Evolutionary conservation across 2,329 filamentous ascomycete species (phyloP).

Genomic region (Aspergillus bombycis): DNA sequence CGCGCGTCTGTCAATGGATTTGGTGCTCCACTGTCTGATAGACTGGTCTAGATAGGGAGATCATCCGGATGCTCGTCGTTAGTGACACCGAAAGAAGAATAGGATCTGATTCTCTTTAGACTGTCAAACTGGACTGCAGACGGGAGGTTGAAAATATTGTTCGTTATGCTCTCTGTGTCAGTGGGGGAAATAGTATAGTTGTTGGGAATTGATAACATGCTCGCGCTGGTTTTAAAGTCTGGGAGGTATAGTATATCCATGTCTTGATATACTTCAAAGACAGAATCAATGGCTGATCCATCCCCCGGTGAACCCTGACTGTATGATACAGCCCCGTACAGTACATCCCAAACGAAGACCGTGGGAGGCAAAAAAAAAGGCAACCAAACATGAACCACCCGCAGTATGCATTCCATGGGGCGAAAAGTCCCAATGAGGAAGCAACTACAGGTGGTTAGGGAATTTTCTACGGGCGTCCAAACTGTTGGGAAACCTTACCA

Average conservation of each 20-base stretch:
- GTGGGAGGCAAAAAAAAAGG: not conserved
- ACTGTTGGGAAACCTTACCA: slow-evolving; percentile 6
- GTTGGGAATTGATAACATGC: not conserved
- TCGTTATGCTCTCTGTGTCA: not conserved
- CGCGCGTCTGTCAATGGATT: not conserved
- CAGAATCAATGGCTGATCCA: not conserved
- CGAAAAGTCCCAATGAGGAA: not conserved
- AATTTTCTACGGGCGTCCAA: slow-evolving; percentile 1
- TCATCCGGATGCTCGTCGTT: not conserved
- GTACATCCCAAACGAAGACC: not conserved
- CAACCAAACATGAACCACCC: not conserved
- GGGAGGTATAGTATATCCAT: not conserved
- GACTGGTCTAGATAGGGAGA: not conserved
- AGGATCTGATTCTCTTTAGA: not conserved
- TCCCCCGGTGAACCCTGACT: not conserved
- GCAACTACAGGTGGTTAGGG: not conserved
- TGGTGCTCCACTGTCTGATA: not conserved
- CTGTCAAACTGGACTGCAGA: not conserved
- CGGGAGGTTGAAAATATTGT: not conserved
- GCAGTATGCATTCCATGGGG: not conserved
- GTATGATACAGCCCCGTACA: slow-evolving; percentile 1
- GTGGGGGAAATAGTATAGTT: not conserved
- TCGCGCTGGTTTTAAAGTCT: not conserved
- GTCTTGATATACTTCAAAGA: not conserved
- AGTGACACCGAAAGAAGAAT: not conserved